phyloP scores from a whole-genome alignment of 164 flowering plant species.

The Magnolia officinalis region DNA sequence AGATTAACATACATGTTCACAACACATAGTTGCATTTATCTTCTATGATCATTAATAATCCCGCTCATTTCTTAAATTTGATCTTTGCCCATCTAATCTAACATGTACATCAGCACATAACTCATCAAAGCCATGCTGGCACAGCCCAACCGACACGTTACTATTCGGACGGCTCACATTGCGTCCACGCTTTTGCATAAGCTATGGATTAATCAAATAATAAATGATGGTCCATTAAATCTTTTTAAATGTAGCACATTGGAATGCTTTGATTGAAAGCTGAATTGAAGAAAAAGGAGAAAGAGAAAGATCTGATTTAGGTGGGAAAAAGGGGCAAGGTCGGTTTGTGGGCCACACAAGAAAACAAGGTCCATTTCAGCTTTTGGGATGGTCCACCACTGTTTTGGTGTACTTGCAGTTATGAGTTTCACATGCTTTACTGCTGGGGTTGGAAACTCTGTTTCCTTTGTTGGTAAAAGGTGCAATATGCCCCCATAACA shows the following conservation, averaged over 20 bases:
- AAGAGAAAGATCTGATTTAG: not conserved
- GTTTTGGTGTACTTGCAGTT: not conserved
- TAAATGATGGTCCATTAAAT: not conserved
- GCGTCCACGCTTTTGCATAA: too few species aligned
- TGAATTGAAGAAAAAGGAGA: not conserved
- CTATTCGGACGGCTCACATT: too few species aligned
- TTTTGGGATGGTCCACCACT: not conserved
- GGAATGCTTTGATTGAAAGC: not conserved
- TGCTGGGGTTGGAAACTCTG: not conserved
- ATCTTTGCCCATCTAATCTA: too few species aligned
- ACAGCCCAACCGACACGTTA: too few species aligned
- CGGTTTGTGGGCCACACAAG: not conserved
- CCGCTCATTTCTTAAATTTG: too few species aligned
- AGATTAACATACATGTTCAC: too few species aligned
- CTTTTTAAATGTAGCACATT: not conserved
- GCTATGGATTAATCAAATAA: not conserved
- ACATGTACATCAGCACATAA: too few species aligned
- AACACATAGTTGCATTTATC: too few species aligned
- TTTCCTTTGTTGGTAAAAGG: slow-evolving; percentile 11
- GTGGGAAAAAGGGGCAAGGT: not conserved
- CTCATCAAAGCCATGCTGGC: too few species aligned
- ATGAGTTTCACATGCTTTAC: slow-evolving; percentile 12
- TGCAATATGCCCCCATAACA: slow-evolving; percentile 1
- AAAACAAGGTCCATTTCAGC: not conserved
- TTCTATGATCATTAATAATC: too few species aligned